Evolutionary conservation across 331 rosid species (phyloP).

Genomic region (Quercus tomentella): DNA sequence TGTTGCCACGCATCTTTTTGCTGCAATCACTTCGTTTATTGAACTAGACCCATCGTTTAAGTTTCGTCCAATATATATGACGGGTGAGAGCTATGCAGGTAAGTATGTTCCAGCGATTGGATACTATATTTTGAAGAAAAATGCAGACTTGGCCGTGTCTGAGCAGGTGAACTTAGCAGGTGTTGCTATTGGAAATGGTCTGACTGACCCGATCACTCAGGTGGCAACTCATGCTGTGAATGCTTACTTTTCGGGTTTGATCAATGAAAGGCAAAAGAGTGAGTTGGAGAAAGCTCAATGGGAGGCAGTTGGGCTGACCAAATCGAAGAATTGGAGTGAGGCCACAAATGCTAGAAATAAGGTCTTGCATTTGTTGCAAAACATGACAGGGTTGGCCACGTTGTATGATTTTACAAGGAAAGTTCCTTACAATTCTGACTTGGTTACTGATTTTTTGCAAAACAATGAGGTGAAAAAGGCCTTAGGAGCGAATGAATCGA

Average conservation of each 20-base stretch:
- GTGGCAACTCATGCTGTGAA: conserved; percentile 46
- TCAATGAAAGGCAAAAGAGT: conserved; percentile 51
- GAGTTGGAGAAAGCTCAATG: conserved; percentile 47
- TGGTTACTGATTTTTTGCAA: conserved; percentile 37
- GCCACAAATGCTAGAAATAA: conserved; percentile 34
- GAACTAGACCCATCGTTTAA: conserved; percentile 33
- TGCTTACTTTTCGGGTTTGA: conserved; percentile 52
- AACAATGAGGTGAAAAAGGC: conserved; percentile 33
- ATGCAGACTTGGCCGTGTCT: conserved; percentile 23
- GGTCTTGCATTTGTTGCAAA: conserved; percentile 8
- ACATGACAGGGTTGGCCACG: conserved; percentile 65
- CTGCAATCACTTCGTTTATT: conserved; percentile 50
- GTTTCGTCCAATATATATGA: conserved; percentile 47
- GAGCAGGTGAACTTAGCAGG: conserved; percentile 49
- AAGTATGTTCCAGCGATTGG: conserved; percentile 66
- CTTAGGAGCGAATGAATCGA: conserved; percentile 35
- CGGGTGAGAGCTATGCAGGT: conserved; percentile 71
- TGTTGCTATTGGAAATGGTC: conserved; percentile 66
- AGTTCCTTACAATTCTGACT: conserved; percentile 17
- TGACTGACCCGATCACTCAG: conserved; percentile 56
- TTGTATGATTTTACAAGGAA: conserved; percentile 51
- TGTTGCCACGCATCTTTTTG: conserved; percentile 45
- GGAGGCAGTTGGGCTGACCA: conserved; percentile 31
- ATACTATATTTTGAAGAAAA: conserved; percentile 39
- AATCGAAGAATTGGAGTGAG: conserved; percentile 39